Evolutionary conservation across 192 early-diverging fungal species (phyloP), one percentile per base, ranked within the genome.

Genomic region (Rhizophlyctis rosea): DNA sequence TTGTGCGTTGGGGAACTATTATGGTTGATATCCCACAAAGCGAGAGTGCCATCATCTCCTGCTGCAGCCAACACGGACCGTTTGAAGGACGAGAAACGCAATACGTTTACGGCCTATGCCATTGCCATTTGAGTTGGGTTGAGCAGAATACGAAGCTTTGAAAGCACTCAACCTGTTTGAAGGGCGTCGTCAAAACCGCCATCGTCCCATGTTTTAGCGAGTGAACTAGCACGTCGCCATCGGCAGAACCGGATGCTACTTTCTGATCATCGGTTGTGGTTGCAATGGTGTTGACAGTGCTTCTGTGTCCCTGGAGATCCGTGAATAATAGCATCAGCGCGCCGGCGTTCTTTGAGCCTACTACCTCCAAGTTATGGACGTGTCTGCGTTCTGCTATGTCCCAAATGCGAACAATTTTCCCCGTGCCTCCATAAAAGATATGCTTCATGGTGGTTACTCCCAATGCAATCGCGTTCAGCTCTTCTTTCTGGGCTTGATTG

Each of bases 71-170:
- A n/a, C 21, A 67, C 49, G 16, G 71, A 74, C 27, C 71, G 70
- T 60, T 68, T 67, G 59, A 74, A 71, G 14, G 69, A 65, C 50
- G 59, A 74, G 30, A 78, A 74, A 16, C 68, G 64, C n/a, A 70
- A 29, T 24, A 63, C 49, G 56, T 50, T 70, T 24, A 78, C 63
- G 13, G 32, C 23, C 76, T 77, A 49, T 14, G 35, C 18, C 23
- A 25, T 55, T 27, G 23, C 36, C 34, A 67, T 14, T 59, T 23
- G 1, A 27, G 1, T 5, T 49, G 23, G 47, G 30, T 14, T 48
- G 31, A 14, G 21, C 21, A 47, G 48, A 30, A 49, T 24, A 25
- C 13, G 30, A 21, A 5, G 50, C 33, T 34, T 2, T n/a, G 4
- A 16, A 52, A 25, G 11, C 36, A 30, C 47, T 16, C n/a, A 54